Conservation (phyloP, 2,329 filamentous ascomycete species). For the Ciborinia camelliae region DNA sequence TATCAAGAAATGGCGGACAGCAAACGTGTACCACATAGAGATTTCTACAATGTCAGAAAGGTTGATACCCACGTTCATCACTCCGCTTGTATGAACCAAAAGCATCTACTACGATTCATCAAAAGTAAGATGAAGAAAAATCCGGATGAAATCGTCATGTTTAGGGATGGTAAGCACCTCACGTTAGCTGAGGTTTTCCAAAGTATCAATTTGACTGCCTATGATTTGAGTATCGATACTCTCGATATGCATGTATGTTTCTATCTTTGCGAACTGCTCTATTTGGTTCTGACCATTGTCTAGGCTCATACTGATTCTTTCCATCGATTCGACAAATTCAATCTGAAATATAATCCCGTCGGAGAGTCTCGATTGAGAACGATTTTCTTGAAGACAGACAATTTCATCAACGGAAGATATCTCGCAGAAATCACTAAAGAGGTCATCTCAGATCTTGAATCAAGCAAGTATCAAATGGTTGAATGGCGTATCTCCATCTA, state of each 20-base stretch:
- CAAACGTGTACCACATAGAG: constrained; percentile 94
- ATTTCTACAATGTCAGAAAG: constrained; percentile 99
- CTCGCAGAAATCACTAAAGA: constrained; percentile 97
- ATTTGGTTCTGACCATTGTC: background rate
- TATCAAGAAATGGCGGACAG: constrained; percentile 98
- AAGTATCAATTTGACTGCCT: constrained; percentile 94
- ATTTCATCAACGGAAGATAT: constrained; percentile 93
- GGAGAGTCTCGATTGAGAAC: constrained; percentile 92
- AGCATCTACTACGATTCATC: constrained; percentile 95
- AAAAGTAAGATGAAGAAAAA: constrained; percentile 99
- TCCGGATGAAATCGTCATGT: constrained; percentile 89
- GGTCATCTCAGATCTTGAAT: constrained; percentile 94
- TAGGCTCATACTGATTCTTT: constrained; percentile 95
- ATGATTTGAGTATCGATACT: constrained; percentile 96
- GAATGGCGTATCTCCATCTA: constrained; percentile 99
- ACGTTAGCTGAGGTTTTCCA: constrained; percentile 93
- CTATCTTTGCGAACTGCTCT: too few species aligned
- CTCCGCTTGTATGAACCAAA: constrained; percentile 99
- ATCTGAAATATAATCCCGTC: constrained; percentile 96
- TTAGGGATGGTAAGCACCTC: constrained; percentile 85
- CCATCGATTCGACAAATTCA: constrained; percentile 99
- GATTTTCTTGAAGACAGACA: constrained; percentile 99
- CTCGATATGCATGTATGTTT: constrained; percentile 90
- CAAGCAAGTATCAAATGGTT: constrained; percentile 99
- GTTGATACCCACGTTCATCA: constrained; percentile 99